phyloP scores from a whole-genome alignment of 1,284 basidiomycete species.

The Rhodofomes roseus region DNA sequence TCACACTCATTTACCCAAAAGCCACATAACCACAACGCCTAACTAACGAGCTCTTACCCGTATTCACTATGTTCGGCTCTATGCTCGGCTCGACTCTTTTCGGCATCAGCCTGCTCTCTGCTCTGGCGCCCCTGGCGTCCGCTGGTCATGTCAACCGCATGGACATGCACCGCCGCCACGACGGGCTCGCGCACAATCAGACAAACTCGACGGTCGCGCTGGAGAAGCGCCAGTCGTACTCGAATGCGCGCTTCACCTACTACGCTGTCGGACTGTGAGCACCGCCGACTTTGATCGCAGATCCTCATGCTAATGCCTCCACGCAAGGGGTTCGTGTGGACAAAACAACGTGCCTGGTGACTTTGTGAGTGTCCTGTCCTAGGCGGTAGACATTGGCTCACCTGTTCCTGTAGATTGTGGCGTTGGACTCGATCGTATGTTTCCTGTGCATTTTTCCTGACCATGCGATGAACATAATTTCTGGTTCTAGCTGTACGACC shows the following conservation, averaged over 20 bases:
- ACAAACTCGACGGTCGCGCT: background rate
- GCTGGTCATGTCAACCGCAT: constrained; percentile 15
- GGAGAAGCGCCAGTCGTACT: constrained; percentile 20
- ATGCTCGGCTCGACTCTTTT: constrained; percentile 30
- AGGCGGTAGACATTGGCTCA: background rate
- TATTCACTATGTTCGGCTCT: constrained; percentile 24
- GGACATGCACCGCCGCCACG: constrained; percentile 27
- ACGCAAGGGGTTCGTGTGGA: constrained; percentile 53
- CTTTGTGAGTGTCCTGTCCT: constrained; percentile 41
- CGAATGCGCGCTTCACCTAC: constrained; percentile 36
- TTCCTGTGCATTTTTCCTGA: constrained; percentile 15
- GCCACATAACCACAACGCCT: background rate
- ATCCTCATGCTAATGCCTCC: background rate
- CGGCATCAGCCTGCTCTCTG: constrained; percentile 23
- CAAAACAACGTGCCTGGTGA: constrained; percentile 38
- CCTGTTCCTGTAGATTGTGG: constrained; percentile 11
- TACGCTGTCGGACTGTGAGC: constrained; percentile 39
- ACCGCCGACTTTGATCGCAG: background rate
- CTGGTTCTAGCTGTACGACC: constrained; percentile 47
- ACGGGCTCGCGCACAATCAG: constrained; percentile 9
- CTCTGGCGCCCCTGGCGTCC: constrained; percentile 27
- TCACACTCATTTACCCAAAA: constrained; percentile 19
- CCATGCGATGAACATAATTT: constrained; percentile 32
- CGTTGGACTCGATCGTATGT: constrained; percentile 13
- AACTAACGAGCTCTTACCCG: background rate